Conservation (phyloP, 139 green algal genomes). For the Chlamydomonas sp. region DNA sequence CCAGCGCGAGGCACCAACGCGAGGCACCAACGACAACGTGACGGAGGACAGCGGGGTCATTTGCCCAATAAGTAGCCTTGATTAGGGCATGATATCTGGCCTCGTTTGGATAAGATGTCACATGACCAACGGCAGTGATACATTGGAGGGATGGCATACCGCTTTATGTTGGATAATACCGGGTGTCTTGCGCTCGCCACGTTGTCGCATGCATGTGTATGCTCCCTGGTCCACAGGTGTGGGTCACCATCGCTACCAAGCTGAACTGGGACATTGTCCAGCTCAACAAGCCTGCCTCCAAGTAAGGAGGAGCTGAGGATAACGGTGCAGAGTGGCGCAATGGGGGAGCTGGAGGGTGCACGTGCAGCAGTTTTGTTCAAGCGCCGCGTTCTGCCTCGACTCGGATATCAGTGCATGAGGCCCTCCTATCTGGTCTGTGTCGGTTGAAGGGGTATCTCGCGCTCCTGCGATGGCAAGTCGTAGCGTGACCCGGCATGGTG, state of each 20-base stretch:
- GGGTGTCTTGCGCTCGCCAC: neutral
- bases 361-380: too few species aligned
- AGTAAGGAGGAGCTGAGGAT: too few species aligned
- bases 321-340: too few species aligned
- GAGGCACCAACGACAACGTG: neutral
- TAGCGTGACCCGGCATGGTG: too few species aligned
- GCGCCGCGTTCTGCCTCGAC: too few species aligned
- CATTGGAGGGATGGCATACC: neutral
- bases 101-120: neutral
- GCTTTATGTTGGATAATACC: neutral
- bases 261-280: conserved; percentile 77
- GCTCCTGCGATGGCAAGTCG: too few species aligned
- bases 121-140: neutral
- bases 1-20: neutral
- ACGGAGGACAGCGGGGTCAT: too few species aligned
- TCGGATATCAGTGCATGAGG: too few species aligned
- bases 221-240: conserved; percentile 41
- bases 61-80: neutral
- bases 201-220: neutral
- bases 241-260: conserved; percentile 72
- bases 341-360: too few species aligned
- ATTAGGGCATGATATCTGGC: neutral
- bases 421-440: too few species aligned
- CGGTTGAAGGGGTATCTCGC: too few species aligned
- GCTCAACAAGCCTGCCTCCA: conserved; percentile 37